phyloP scores from a whole-genome alignment of 2,329 filamentous ascomycete genomes.

The Xenosphaeropsis pyriputrescens region DNA sequence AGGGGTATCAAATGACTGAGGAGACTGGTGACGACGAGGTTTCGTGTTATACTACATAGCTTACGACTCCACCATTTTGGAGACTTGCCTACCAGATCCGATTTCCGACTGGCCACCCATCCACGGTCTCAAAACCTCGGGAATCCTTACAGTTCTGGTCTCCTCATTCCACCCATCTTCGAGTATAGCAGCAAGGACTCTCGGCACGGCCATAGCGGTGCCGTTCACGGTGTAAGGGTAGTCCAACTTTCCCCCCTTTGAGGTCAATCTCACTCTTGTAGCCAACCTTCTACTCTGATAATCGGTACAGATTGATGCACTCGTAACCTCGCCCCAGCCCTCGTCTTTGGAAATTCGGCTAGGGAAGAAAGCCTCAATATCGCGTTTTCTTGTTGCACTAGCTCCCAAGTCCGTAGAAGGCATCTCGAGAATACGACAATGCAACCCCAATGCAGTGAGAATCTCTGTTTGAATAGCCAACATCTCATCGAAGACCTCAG shows the following conservation, averaged over 20 bases:
- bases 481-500: slow-evolving; percentile 68
- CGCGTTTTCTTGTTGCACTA: slow-evolving; percentile 71
- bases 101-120: slow-evolving; percentile 68
- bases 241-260: slow-evolving; percentile 34
- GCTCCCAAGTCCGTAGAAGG: slow-evolving; percentile 78
- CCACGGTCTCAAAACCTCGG: slow-evolving; percentile 65
- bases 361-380: slow-evolving; percentile 92
- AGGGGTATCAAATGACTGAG: no score
- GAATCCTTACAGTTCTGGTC: slow-evolving; percentile 53
- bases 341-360: slow-evolving; percentile 49
- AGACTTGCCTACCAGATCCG: slow-evolving; percentile 14
- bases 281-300: slow-evolving; percentile 78
- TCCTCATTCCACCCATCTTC: slow-evolving; percentile 81
- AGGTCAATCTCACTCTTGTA: slow-evolving; percentile 49
- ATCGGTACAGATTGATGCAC: slow-evolving; percentile 81
- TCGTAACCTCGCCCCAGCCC: slow-evolving; percentile 90
- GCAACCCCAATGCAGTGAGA: slow-evolving; percentile 58
- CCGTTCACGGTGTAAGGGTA: slow-evolving; percentile 92
- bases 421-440: slow-evolving; percentile 88
- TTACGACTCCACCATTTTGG: no score
- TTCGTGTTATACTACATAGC: no score
- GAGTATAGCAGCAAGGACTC: slow-evolving; percentile 75
- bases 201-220: slow-evolving; percentile 80
- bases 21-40: no score
- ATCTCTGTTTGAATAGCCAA: slow-evolving; percentile 78